Evolutionary conservation across 331 rosid genomes (phyloP), one percentile per base, ranked within the genome.

Genomic region (Spiraea crenata): DNA sequence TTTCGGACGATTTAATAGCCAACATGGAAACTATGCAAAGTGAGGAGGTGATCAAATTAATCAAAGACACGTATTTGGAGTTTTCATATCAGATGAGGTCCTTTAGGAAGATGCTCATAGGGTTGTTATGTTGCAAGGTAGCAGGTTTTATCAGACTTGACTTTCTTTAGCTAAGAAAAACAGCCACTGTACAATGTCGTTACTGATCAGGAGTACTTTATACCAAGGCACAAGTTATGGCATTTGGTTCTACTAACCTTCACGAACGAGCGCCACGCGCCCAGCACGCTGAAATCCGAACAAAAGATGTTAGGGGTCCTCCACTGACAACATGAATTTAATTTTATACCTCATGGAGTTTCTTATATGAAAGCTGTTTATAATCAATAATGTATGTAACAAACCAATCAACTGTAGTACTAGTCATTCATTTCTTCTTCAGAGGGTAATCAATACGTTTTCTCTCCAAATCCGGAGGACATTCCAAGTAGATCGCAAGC

Each of bases 401-500:
- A 15, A 16, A 5, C 37, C 37, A 15, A 37, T 16, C 48, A 17
- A 50, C 9, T 17, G 31, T 25, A 25, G 31, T 2, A 25, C 9
- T 12, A 49, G 49, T 4, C 9, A 65, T 65, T n/a, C 57, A 65
- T 46, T 8, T 14, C 58, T 1, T 16, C 5, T 3, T n/a, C 47
- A 49, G 37, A 37, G 34, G 38, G 48, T n/a, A 11, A 10, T 38
- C 35, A 61, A 45, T 38, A 61, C 14, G 42, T 17, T 17, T 49
- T 44, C 50, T 79, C 76, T 62, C 84, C 85, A 81, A 88, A 85
- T 56, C 39, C 50, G 35, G 85, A 10, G 42, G 84, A 74, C 68
- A 81, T 77, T 76, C 92, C 96, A 4, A 86, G 78, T 67, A 91
- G 66, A 72, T 93, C 92, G 55, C 99, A 89, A 45, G 75, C 91